Evolutionary conservation across 2,329 filamentous ascomycete genomes (phyloP).

Genomic region (Cryphonectria japonica): DNA sequence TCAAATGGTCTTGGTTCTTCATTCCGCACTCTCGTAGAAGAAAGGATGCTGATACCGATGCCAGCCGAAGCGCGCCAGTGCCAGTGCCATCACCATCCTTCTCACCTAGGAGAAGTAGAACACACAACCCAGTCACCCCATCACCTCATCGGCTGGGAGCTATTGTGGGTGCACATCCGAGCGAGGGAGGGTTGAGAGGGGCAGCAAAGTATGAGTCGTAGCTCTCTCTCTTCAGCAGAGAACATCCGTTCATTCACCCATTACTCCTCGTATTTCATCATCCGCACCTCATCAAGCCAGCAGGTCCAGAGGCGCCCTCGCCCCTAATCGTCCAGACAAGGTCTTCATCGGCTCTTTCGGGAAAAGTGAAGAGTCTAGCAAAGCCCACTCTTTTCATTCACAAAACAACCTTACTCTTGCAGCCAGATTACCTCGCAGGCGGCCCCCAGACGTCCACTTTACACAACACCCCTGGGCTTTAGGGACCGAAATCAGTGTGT

Average conservation of each 20-base stretch:
- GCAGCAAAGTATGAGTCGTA: not conserved
- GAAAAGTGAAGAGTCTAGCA: not conserved
- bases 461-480: not conserved
- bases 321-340: not conserved
- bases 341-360: conserved; percentile 5
- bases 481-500: not conserved
- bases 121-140: not conserved
- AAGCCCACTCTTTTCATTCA: conserved; percentile 2
- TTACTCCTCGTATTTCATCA: not conserved
- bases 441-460: not conserved
- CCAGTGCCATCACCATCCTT: not conserved
- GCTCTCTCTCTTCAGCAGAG: not conserved
- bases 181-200: not conserved
- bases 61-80: conserved; percentile 4
- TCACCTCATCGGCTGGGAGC: conserved; percentile 7
- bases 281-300: not conserved
- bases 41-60: conserved; percentile 10
- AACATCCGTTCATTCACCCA: not conserved
- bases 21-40: not conserved
- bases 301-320: not conserved
- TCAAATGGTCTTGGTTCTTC: not conserved
- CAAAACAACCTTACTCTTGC: not conserved
- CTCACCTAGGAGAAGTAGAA: not conserved
- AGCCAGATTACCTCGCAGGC: conserved; percentile 6
- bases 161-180: not conserved